phyloP scores from a whole-genome alignment of 1,139 yeast species.

The Candida gigantensis region DNA sequence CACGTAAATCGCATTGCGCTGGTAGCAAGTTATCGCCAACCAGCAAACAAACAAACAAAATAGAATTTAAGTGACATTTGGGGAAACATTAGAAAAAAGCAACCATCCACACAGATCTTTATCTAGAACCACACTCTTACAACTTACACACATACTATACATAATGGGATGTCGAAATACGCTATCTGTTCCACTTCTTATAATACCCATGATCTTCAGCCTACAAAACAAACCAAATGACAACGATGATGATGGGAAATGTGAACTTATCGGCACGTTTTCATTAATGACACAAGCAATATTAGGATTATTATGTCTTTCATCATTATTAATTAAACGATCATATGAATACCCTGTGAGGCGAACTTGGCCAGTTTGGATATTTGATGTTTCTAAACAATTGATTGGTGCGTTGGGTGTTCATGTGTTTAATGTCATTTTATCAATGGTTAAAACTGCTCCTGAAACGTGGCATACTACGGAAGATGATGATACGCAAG shows the following conservation, averaged over 20 bases:
- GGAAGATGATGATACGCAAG: conserved; percentile 26
- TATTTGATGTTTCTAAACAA: conserved; percentile 87
- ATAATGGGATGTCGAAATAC: conserved; percentile 9
- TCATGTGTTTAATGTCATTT: conserved; percentile 74
- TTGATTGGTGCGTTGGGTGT: conserved; percentile 82
- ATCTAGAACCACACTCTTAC: no score
- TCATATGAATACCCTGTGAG: conserved; percentile 74
- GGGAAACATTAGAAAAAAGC: no score
- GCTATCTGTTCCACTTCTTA: conserved; percentile 9
- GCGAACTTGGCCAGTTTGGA: conserved; percentile 87
- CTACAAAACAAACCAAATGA: conserved; percentile 1
- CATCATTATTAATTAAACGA: conserved; percentile 74
- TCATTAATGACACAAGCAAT: conserved; percentile 63
- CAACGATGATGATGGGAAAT: conserved; percentile 32
- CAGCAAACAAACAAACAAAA: no score
- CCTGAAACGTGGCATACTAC: conserved; percentile 11
- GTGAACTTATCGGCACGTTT: conserved; percentile 73
- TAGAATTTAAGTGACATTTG: no score
- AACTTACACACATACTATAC: neutral
- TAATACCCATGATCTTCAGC: neutral
- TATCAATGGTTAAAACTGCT: conserved; percentile 58
- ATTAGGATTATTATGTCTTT: conserved; percentile 74
- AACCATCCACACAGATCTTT: no score
- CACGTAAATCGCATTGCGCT: no score
- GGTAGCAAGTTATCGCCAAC: no score